phyloP scores from a whole-genome alignment of 2,329 filamentous ascomycete genomes.

The Moelleriella libera region DNA sequence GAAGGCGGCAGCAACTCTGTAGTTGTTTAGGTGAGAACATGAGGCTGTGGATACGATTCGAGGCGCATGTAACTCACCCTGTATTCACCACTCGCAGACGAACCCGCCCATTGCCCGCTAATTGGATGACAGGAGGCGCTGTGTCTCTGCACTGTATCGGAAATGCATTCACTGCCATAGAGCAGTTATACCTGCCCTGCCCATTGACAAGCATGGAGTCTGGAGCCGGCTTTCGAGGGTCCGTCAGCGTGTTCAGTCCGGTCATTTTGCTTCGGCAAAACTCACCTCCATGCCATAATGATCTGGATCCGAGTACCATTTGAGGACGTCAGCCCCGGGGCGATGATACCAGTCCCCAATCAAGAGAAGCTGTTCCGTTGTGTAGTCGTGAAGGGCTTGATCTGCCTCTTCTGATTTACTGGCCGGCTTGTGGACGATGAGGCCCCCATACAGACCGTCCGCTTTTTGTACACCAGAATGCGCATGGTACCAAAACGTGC shows the following conservation, averaged over 20 bases:
- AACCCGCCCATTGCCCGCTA: constrained; percentile 4
- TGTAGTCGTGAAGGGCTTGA: constrained; percentile 10
- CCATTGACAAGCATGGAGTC: constrained; percentile 27
- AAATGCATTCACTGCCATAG: constrained; percentile 7
- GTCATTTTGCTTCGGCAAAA: neutral
- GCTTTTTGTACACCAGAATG: constrained; percentile 37
- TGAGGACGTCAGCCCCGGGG: constrained; percentile 15
- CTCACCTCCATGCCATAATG: constrained; percentile 7
- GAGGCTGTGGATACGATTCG: too few relatives aligned
- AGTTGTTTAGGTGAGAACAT: too few relatives aligned
- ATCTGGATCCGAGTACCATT: constrained; percentile 10
- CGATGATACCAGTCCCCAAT: constrained; percentile 24
- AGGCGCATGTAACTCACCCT: constrained; percentile 4
- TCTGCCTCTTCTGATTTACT: constrained; percentile 13
- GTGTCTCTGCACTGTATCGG: constrained; percentile 5
- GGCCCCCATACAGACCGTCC: constrained; percentile 9
- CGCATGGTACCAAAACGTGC: constrained; percentile 50
- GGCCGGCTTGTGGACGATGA: constrained; percentile 19
- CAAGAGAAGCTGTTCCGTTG: constrained; percentile 19
- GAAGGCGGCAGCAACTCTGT: constrained; percentile 4
- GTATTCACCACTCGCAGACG: constrained; percentile 8
- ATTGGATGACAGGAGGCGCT: constrained; percentile 2
- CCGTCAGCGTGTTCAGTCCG: constrained; percentile 12
- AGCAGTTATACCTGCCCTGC: constrained; percentile 9
- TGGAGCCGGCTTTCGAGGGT: constrained; percentile 19